A percentile compares a stretch with the other conserved stretches of the same genome.
Evolutionary conservation across 1,284 basidiomycete genomes (phyloP).

Genomic region (Heterobasidion annosum): DNA sequence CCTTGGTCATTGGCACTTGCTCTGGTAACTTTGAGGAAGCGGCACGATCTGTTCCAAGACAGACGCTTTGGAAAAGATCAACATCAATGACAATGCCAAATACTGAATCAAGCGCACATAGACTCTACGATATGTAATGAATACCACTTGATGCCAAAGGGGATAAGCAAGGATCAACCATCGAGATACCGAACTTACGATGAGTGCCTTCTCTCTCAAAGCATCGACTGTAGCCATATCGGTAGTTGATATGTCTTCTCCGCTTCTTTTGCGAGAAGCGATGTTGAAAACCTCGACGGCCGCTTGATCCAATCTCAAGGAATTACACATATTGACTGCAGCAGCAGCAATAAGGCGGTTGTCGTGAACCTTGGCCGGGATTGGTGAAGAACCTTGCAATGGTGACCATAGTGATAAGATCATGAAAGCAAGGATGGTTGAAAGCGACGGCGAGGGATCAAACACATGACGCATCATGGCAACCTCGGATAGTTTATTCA

Average conservation of each 20-base stretch:
- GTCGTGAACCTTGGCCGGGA: conserved; percentile 22
- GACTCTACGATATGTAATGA: conserved; percentile 28
- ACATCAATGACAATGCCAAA: not conserved
- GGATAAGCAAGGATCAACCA: no score
- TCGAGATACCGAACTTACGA: conserved; percentile 7
- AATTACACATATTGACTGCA: conserved; percentile 31
- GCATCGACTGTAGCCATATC: conserved; percentile 1
- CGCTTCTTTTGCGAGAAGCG: conserved; percentile 1
- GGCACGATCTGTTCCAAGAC: conserved; percentile 11
- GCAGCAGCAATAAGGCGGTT: conserved; percentile 30
- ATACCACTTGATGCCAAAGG: conserved; percentile 20
- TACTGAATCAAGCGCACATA: conserved; percentile 21
- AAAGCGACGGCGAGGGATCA: conserved; percentile 27
- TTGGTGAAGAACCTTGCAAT: conserved; percentile 9
- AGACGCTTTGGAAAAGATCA: conserved; percentile 7
- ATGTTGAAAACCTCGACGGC: conserved; percentile 5
- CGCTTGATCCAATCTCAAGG: conserved; percentile 9
- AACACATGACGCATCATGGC: conserved; percentile 29
- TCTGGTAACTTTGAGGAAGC: not conserved
- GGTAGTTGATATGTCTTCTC: not conserved
- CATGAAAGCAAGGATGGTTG: conserved; percentile 32
- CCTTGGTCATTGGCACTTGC: not conserved
- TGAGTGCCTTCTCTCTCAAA: not conserved
- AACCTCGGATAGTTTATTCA: conserved; percentile 32
- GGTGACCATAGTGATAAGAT: conserved; percentile 28